Percentiles rank a stretch among this genome's conserved stretches.
These are phyloP conservation scores for Chaetoceros tenuissimus DNA, from an alignment of 108 stramenopile genomes.

Conservation along the genomic window DNA sequence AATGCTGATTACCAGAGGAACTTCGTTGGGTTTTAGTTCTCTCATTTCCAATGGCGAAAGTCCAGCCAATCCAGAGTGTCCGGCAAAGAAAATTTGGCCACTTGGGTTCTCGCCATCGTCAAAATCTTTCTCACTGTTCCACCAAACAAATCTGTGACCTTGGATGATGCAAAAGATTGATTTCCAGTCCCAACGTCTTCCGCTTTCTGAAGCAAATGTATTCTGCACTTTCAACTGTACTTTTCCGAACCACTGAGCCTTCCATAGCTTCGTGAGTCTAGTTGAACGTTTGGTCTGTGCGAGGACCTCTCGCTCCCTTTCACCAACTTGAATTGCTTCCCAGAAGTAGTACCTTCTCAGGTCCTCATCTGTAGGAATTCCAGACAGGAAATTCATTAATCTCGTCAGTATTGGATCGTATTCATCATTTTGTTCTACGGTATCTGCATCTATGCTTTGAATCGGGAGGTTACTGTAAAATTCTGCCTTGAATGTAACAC, in stretches of 20 bases:
- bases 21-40: constrained; percentile 37
- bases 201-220: constrained; percentile 1
- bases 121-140: constrained; percentile 61
- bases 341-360: constrained; percentile 72
- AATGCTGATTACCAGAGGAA: constrained; percentile 20
- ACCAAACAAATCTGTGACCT: constrained; percentile 79
- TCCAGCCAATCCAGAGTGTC: constrained; percentile 74
- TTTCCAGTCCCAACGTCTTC: constrained; percentile 42
- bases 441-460: constrained; percentile 8
- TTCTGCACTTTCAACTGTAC: constrained; percentile 34
- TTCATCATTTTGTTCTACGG: constrained; percentile 11
- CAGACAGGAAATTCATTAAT: constrained; percentile 52
- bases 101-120: constrained; percentile 64
- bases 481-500: constrained; percentile 33
- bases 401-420: constrained; percentile 18
- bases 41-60: constrained; percentile 69
- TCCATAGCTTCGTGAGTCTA: constrained; percentile 61
- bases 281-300: constrained; percentile 41
- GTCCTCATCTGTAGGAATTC: constrained; percentile 79
- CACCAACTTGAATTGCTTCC: constrained; percentile 50
- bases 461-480: constrained; percentile 13
- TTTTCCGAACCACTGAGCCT: constrained; percentile 54
- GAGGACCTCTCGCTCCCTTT: constrained; percentile 36
- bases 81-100: constrained; percentile 60
- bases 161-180: constrained; percentile 62